phyloP scores from a whole-genome alignment of 352 stramenopile genomes.

The Pythium oligandrum region DNA sequence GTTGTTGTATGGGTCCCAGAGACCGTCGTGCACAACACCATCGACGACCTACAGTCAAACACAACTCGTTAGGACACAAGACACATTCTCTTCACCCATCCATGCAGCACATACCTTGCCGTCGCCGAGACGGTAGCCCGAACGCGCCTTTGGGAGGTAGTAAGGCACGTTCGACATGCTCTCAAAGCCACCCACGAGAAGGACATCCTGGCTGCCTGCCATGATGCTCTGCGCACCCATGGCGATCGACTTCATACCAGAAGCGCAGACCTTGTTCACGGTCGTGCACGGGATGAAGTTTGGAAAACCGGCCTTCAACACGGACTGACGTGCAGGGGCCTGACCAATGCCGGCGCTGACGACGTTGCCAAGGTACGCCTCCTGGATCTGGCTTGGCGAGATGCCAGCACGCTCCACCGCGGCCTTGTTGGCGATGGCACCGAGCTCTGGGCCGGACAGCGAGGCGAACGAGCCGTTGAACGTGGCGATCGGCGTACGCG shows the following conservation, averaged over 20 bases:
- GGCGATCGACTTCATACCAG: constrained; percentile 89
- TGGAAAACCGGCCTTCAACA: constrained; percentile 88
- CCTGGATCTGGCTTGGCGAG: constrained; percentile 83
- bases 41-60: constrained; percentile 63
- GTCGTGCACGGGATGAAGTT: constrained; percentile 95
- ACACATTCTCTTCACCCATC: neutral
- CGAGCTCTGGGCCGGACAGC: constrained; percentile 89
- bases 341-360: constrained; percentile 95
- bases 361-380: constrained; percentile 98
- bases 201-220: constrained; percentile 75
- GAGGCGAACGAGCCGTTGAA: constrained; percentile 91
- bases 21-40: constrained; percentile 92
- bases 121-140: constrained; percentile 92
- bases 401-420: constrained; percentile 74
- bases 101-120: constrained; percentile 35
- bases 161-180: constrained; percentile 98
- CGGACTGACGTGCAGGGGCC: constrained; percentile 93
- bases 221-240: constrained; percentile 89
- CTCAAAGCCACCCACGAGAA: constrained; percentile 95
- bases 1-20: constrained; percentile 98
- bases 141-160: constrained; percentile 92
- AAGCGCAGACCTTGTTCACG: constrained; percentile 99
- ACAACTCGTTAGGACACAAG: neutral
- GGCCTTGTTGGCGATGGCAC: constrained; percentile 88
- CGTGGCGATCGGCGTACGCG: constrained; percentile 94